These are phyloP conservation scores for Rubia occidens DNA, from an alignment of 305 asterid species.

Conservation along the genomic window DNA sequence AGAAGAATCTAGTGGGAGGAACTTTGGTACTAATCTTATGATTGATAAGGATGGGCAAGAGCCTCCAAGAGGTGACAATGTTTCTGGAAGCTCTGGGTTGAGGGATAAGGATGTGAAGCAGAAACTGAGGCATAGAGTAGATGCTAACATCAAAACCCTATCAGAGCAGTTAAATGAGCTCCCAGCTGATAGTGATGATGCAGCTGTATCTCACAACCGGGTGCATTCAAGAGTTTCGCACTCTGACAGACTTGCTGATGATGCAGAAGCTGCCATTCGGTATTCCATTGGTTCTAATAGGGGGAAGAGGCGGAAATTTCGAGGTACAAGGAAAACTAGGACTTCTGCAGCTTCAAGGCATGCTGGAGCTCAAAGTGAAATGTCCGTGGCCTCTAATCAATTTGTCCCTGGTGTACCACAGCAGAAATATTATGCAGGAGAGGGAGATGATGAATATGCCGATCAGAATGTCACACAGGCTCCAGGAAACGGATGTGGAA, in stretches of 20 bases:
- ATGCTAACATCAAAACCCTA: slow-evolving; percentile 41
- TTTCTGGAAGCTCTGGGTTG: slow-evolving; percentile 41
- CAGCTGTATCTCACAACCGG: slow-evolving; percentile 47
- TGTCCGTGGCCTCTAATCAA: slow-evolving; percentile 88
- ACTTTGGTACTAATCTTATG: slow-evolving; percentile 28
- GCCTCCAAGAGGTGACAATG: slow-evolving; percentile 20
- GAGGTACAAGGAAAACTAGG: slow-evolving; percentile 57
- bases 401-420: slow-evolving; percentile 39
- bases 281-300: slow-evolving; percentile 34
- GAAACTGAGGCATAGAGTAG: slow-evolving; percentile 30
- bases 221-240: slow-evolving; percentile 31
- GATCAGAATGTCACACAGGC: slow-evolving; percentile 38
- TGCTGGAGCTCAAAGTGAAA: slow-evolving; percentile 50
- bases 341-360: slow-evolving; percentile 43
- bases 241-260: slow-evolving; percentile 31
- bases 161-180: slow-evolving; percentile 50
- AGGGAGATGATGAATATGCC: slow-evolving; percentile 35
- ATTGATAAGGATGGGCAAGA: slow-evolving; percentile 26
- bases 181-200: slow-evolving; percentile 55
- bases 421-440: slow-evolving; percentile 31
- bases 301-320: slow-evolving; percentile 63
- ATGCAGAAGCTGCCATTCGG: slow-evolving; percentile 31
- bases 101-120: slow-evolving; percentile 31
- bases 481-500: slow-evolving; percentile 76
- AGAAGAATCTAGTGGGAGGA: slow-evolving; percentile 38